A percentile compares a stretch with the other conserved stretches of the same genome.
Conservation (phyloP, 495 filamentous ascomycete genomes). For the Penicillium cinerascens region DNA sequence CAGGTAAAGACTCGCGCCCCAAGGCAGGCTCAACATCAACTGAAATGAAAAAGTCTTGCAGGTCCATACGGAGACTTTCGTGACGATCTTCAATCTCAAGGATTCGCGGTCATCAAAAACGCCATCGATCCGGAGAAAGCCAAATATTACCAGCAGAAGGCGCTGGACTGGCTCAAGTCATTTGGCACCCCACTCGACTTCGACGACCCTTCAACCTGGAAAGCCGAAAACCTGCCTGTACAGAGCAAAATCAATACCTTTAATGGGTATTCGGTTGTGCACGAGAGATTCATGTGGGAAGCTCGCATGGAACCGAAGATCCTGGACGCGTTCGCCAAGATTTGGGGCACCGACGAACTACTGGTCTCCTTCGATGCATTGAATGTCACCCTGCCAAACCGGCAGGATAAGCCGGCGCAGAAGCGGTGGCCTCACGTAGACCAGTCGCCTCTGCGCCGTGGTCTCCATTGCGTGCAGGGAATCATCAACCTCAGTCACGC, state of each 20-base stretch:
- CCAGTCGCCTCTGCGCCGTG: conserved; percentile 22
- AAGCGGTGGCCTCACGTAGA: conserved; percentile 25
- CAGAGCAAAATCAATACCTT: conserved; percentile 29
- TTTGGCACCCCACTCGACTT: conserved; percentile 24
- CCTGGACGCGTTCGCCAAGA: conserved; percentile 29
- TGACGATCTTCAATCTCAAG: conserved; percentile 30
- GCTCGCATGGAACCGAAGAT: conserved; percentile 37
- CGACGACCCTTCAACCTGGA: conserved; percentile 33
- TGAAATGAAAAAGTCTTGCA: conserved; percentile 8
- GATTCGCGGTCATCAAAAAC: conserved; percentile 29
- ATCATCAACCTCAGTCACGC: conserved; percentile 38
- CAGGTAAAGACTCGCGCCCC: neutral
- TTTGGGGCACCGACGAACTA: conserved; percentile 22
- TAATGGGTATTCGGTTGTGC: conserved; percentile 30
- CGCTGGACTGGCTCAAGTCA: conserved; percentile 24
- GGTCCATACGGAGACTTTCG: conserved; percentile 31
- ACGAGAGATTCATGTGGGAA: conserved; percentile 49
- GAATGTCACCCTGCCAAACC: conserved; percentile 19
- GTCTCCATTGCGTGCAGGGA: conserved; percentile 40
- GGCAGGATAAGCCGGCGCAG: conserved; percentile 8
- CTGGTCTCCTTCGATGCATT: conserved; percentile 22
- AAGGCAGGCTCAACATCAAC: neutral
- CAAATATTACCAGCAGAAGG: conserved; percentile 24
- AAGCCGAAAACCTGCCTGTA: conserved; percentile 25
- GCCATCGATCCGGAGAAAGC: conserved; percentile 21